Base-by-base conservation (phyloP, 2,329 filamentous ascomycete species). In the Cadophora luteo-olivacea region DNA sequence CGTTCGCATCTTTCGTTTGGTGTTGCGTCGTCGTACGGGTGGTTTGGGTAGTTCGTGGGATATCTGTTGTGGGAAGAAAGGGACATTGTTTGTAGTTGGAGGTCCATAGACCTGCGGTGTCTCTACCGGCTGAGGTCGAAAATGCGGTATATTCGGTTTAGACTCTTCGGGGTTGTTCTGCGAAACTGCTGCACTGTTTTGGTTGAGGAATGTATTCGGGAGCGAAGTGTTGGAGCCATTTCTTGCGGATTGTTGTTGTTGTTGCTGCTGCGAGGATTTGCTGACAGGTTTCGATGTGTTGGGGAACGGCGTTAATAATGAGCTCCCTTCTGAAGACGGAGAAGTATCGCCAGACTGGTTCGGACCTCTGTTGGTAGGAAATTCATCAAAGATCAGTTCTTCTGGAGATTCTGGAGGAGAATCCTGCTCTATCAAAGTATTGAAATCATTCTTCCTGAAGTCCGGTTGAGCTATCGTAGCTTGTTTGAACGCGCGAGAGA, bases 401-500 rank as follows among this genome's bases (percentile, higher is more conserved):
- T 45, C 22, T 14, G 61, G 61, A 41, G 48, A 64, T n/a, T 52
- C 49, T 19, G 29, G 14, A 14, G 32, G 12, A 33, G 61, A 64
- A 22, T 62, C 25, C 29, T 49, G 36, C 12, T 60, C 57, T 16
- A 12, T 22, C 22, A n/a, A 32, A 14, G 9, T 14, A 7, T n/a
- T 22, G 24, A 32, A n/a, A 16, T 41, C 61, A n/a, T 55, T 38
- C 19, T 52, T 36, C 22, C 33, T 41, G 14, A 32, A 24, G 4
- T 12, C 8, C 11, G n/a, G 33, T 54, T 54, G 29, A 19, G 33
- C 22, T 54, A 24, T 3, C 9, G 49, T 64, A 8, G 49, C 61
- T 29, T 64, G 48, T 29, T 41, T 54, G 49, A 64, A 64, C 16
- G 61, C 61, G 24, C 48, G 61, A 54, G 61, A 32, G 49, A 64